Evolutionary conservation across 768 basidiomycete species (phyloP), one percentile per base, ranked within the genome.

Genomic region (Gymnopilus dilepis): DNA sequence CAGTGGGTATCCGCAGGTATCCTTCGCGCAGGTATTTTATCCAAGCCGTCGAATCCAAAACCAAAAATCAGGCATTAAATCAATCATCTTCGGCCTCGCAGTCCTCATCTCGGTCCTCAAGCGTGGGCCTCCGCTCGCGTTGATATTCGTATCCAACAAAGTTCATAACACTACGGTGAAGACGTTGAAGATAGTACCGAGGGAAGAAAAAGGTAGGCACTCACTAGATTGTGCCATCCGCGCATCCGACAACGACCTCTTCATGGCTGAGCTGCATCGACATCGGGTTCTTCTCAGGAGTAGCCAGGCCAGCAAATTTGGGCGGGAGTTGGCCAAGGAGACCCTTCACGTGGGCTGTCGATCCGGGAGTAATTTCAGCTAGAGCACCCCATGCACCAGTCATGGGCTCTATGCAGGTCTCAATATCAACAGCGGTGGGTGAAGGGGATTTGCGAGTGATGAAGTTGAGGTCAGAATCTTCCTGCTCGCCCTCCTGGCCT

Each of bases 261-360:
- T 95, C 94, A 66, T 94, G 91, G 66, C 90, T 94, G 67, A 96
- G 73, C 65, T 93, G 92, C 88, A 97, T 91, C 63, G 91, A 91
- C 94, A 95, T 95, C 7, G 94, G 95, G 67, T 96, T 95, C 84
- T 95, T 93, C 75, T 91, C 94, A 1, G 95, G 93, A 22, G 86
- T 91, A 30, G 92, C 90, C 42, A 97, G 80, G 2, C 93, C 93
- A 19, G 80, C 71, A 67, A 94, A 95, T 70, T 90, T 92, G 33
- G 69, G 68, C 1, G 92, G 92, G 12, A 92, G 70, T 17, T 76
- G 65, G 0, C 92, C 88, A 41, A 84, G 73, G 0, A 93, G 68
- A 6, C 91, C 92, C 66, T 84, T 86, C 12, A 85, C 76, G 3
- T 74, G 76, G 5, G 70, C 73, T 2, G 73, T 73, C n/a, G 74